phyloP scores from a whole-genome alignment of 2,329 filamentous ascomycete genomes.

The Phoma sp. region DNA sequence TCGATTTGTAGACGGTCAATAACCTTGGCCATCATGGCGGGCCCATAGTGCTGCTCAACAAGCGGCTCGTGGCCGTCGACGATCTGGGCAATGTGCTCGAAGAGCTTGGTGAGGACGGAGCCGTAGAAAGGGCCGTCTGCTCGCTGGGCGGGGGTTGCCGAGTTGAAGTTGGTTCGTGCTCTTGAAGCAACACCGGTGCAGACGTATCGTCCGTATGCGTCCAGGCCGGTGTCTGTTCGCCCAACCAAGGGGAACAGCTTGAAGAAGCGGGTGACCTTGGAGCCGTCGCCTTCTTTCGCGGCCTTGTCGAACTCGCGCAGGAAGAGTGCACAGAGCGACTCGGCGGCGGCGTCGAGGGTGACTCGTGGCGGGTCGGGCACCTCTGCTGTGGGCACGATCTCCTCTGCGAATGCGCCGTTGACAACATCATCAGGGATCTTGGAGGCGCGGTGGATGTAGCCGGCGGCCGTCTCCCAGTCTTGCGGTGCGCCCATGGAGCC shows the following conservation, averaged over 20 bases:
- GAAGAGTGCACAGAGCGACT: conserved; percentile 89
- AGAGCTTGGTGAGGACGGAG: conserved; percentile 86
- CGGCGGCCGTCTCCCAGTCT: conserved; percentile 97
- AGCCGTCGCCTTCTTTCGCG: conserved; percentile 82
- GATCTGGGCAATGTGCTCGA: conserved; percentile 97
- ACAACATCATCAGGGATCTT: conserved; percentile 82
- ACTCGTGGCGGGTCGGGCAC: conserved; percentile 89
- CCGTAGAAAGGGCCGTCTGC: conserved; percentile 91
- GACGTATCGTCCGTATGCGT: conserved; percentile 95
- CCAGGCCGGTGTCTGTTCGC: conserved; percentile 84
- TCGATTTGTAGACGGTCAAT: conserved; percentile 93
- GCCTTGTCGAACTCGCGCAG: conserved; percentile 94
- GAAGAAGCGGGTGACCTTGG: conserved; percentile 94
- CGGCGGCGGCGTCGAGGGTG: conserved; percentile 85
- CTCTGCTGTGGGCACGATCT: conserved; percentile 94
- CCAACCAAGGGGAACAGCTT: conserved; percentile 96
- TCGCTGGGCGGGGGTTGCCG: conserved; percentile 65
- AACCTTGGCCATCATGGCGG: conserved; percentile 91
- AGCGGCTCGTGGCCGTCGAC: conserved; percentile 89
- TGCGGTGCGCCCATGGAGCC: conserved; percentile 97
- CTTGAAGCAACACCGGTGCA: conserved; percentile 90
- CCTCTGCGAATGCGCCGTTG: conserved; percentile 83
- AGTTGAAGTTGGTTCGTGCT: conserved; percentile 81
- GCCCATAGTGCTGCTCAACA: conserved; percentile 92
- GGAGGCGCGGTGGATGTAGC: conserved; percentile 83